phyloP scores from a whole-genome alignment of 345 rosid genomes.

The Citrus cavaleriei region DNA sequence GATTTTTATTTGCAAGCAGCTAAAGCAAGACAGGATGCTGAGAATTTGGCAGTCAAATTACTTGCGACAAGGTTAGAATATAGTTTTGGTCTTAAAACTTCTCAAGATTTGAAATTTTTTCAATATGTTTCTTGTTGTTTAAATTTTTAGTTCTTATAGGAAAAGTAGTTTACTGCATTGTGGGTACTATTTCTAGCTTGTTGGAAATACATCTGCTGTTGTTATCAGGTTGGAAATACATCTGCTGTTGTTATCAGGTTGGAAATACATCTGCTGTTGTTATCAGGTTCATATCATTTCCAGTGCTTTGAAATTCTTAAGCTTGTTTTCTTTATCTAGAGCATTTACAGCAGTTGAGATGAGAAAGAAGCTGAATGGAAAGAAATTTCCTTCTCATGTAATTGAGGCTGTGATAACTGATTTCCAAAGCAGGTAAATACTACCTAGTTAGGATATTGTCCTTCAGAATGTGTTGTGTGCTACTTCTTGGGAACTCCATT shows the following conservation, averaged over 20 bases:
- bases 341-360: constrained; percentile 68
- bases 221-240: background rate
- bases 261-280: background rate
- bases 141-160: background rate
- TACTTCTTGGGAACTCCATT: constrained; percentile 1
- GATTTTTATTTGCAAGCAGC: constrained; percentile 13
- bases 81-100: background rate
- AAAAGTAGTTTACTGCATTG: background rate
- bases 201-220: background rate
- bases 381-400: constrained; percentile 46
- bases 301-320: background rate
- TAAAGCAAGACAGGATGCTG: constrained; percentile 45
- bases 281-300: background rate
- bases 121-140: background rate
- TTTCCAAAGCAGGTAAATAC: constrained; percentile 50
- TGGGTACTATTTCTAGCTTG: background rate
- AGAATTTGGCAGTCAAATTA: constrained; percentile 54
- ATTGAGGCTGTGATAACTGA: constrained; percentile 49
- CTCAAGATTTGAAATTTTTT: background rate
- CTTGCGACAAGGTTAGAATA: constrained; percentile 56
- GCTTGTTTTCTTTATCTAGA: constrained; percentile 29
- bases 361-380: constrained; percentile 66
- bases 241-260: background rate
- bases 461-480: background rate
- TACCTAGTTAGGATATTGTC: background rate